Conservation (phyloP, 352 stramenopile genomes). For the Phytopythium chamaehyphon region DNA sequence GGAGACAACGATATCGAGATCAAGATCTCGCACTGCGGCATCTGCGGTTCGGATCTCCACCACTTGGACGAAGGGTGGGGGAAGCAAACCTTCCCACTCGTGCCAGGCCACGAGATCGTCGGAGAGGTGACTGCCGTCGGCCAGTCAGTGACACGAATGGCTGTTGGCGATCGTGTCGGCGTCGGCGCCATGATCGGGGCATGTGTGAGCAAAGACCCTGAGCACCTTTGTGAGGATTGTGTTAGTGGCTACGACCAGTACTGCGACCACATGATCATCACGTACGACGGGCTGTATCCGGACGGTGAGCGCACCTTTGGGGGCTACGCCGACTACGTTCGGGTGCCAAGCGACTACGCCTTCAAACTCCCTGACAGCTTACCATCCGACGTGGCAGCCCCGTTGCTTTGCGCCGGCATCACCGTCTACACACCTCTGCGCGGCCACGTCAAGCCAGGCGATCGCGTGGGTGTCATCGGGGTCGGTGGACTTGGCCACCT, state of each 20-base stretch:
- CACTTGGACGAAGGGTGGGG: conserved; percentile 30
- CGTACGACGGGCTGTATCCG: conserved; percentile 4
- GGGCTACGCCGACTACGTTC: conserved; percentile 72
- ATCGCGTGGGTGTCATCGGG: conserved; percentile 62
- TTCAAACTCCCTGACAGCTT: conserved; percentile 71
- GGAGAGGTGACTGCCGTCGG: conserved; percentile 23
- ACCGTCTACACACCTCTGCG: conserved; percentile 6
- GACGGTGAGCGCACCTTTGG: conserved; percentile 42
- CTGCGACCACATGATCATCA: conserved; percentile 23
- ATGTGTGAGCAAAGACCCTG: conserved; percentile 51
- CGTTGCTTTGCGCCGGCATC: conserved; percentile 79
- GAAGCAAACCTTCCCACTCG: conserved; percentile 24
- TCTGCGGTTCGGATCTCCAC: conserved; percentile 36
- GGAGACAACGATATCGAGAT: conserved; percentile 51
- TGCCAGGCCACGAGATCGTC: conserved; percentile 20
- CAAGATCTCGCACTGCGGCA: conserved; percentile 60
- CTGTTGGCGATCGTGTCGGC: conserved; percentile 62
- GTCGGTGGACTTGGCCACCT: conserved; percentile 78
- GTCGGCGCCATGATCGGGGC: conserved; percentile 72
- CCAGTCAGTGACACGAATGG: conserved; percentile 18
- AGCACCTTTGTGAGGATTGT: conserved; percentile 47
- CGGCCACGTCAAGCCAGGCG: conserved; percentile 29
- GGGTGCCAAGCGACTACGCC: conserved; percentile 53
- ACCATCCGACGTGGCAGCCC: conserved; percentile 33
- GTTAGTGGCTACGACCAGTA: conserved; percentile 43